Evolutionary conservation across 805 yeast species (phyloP), one percentile per base, ranked within the genome.

Genomic region (Spathaspora boniae): DNA sequence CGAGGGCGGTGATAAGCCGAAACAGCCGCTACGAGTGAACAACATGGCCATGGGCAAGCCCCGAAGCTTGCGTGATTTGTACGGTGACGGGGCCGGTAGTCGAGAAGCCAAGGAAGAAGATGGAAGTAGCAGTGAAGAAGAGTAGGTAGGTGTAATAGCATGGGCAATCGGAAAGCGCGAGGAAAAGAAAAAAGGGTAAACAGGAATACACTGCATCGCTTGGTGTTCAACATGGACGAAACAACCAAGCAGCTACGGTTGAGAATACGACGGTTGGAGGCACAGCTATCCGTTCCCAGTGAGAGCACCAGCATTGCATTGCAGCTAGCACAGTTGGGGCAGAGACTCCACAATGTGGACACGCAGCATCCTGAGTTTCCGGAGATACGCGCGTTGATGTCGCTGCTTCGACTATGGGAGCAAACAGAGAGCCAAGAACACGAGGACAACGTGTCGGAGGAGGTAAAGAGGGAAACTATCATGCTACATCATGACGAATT

Each of bases 51-150:
- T 15, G 3, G 36, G 36, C 5, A 61, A 51, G 39, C 72, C 72
- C 3, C 62, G 59, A 58, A 66, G 72, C 46, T 48, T 66, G 38
- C 53, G 68, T 26, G 67, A 61, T 27, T 50, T 61, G 20, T 51
- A 62, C 35, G 66, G 64, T 1, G n/a, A n/a, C n/a, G 63, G 58
- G 11, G 36, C 18, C 6, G 17, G 16, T 14, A 33, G 20, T 11
- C 26, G 8, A 9, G 43, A 40, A 9, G 47, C 42, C n/a, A 44
- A 41, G 9, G 50, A 51, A 20, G 60, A 54, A 27, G 57, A 50
- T 36, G 29, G 42, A 30, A 54, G 59, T 36, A 58, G 61, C 26
- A 58, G 62, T 33, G 68, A 62, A 36, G 70, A 60, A 33, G 55
- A 50, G 28, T 37, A 34, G 33, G 11, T 9, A 12, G 16, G 9